phyloP scores from a whole-genome alignment of 139 green algal species.

The Picochlorum sp. region DNA sequence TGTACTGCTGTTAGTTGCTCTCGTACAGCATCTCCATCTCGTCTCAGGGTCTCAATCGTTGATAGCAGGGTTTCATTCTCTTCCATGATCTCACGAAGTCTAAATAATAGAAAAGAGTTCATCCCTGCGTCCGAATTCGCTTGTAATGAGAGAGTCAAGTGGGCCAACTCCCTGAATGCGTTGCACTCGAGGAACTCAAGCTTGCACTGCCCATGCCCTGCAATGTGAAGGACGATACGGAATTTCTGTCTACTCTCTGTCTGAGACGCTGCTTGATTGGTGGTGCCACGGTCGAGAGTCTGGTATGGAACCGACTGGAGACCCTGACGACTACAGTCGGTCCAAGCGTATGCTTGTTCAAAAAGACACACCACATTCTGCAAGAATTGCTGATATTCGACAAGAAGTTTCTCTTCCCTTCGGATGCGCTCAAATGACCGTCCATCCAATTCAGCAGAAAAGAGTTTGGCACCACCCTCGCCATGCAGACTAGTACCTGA shows the following conservation, averaged over 20 bases:
- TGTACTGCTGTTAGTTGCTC: not conserved
- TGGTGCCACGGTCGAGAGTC: too few species aligned
- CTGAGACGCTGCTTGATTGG: too few species aligned
- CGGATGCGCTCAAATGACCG: conserved; percentile 81
- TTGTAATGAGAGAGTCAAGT: conserved; percentile 78
- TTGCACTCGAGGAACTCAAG: conserved; percentile 87
- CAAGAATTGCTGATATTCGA: conserved; percentile 84
- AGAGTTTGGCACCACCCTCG: conserved; percentile 61
- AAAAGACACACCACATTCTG: conserved; percentile 70
- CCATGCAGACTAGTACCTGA: conserved; percentile 66
- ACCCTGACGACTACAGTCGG: too few species aligned
- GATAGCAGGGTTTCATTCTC: conserved; percentile 16
- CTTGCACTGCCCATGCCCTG: conserved; percentile 41
- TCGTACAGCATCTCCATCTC: not conserved
- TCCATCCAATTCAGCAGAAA: conserved; percentile 81
- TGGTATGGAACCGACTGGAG: too few species aligned
- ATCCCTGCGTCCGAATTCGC: conserved; percentile 68
- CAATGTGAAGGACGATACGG: conserved; percentile 35
- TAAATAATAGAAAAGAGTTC: conserved; percentile 44
- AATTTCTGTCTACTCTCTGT: not conserved
- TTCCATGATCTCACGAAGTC: conserved; percentile 36
- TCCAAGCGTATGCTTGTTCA: too few species aligned
- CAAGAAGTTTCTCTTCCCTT: conserved; percentile 81
- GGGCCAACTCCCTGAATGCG: conserved; percentile 87
- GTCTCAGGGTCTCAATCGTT: not conserved